A percentile compares a stretch with the other conserved stretches of the same genome.
phyloP scores from a whole-genome alignment of 2,329 filamentous ascomycete species.

The Diaporthe humulicola region DNA sequence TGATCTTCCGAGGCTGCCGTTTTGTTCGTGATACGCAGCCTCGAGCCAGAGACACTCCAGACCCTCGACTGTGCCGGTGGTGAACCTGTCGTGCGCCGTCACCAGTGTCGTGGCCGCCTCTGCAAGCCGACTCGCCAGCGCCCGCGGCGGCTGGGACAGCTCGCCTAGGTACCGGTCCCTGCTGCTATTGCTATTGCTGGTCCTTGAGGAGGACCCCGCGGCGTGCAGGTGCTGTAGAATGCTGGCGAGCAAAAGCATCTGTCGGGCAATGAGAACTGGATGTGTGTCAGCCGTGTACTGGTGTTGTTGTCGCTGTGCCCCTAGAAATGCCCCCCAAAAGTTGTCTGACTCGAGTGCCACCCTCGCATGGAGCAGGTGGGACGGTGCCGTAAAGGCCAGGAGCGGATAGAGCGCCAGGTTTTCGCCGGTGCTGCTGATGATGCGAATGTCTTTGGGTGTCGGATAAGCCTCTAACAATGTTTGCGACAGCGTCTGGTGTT shows the following conservation, averaged over 20 bases:
- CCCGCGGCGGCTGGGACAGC: neutral
- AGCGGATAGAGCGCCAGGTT: neutral
- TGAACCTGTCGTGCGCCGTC: neutral
- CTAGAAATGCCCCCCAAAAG: neutral
- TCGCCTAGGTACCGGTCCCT: neutral
- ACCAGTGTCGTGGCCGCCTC: neutral
- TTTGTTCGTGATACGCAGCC: neutral
- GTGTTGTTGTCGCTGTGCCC: neutral
- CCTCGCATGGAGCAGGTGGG: neutral
- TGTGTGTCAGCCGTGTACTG: neutral
- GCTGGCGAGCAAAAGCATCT: neutral
- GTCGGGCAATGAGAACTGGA: neutral
- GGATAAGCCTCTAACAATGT: neutral
- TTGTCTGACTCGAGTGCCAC: neutral
- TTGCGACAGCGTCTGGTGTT: neutral
- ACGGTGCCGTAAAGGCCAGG: neutral
- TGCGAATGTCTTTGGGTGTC: neutral
- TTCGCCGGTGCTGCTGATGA: neutral
- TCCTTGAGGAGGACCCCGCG: neutral
- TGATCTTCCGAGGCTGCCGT: neutral
- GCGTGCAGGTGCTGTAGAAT: neutral
- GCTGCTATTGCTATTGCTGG: neutral
- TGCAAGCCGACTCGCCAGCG: neutral
- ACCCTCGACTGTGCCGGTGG: neutral
- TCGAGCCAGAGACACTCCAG: neutral